Conservation (phyloP, 108 stramenopile species). For the Skeletonema marinoi region DNA sequence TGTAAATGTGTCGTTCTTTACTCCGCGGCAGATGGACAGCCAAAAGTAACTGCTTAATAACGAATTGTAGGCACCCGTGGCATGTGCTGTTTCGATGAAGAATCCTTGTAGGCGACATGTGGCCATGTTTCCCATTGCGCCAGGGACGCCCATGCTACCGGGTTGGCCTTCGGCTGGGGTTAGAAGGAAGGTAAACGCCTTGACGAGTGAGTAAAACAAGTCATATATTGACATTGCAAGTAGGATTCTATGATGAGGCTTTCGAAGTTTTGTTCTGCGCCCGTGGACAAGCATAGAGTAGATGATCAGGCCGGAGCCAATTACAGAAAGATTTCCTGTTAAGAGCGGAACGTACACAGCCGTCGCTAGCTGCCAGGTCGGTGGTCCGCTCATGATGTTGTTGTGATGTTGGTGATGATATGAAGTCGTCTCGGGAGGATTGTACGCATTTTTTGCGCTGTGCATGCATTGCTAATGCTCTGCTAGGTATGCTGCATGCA, state of each 20-base stretch:
- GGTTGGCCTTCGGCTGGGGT: not conserved
- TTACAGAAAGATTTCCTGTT: conserved; percentile 11
- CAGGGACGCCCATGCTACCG: not conserved
- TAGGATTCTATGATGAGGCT: conserved; percentile 9
- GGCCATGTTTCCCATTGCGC: conserved; percentile 15
- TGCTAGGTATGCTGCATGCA: too few relatives aligned
- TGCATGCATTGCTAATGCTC: too few relatives aligned
- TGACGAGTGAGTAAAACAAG: conserved; percentile 2
- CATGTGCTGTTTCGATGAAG: conserved; percentile 7
- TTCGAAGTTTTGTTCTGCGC: not conserved
- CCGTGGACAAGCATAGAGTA: not conserved
- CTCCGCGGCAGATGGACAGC: conserved; percentile 18
- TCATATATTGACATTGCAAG: conserved; percentile 12
- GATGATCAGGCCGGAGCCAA: conserved; percentile 14
- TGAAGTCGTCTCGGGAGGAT: too few relatives aligned
- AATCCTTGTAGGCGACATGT: conserved; percentile 21
- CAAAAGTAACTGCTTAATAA: conserved; percentile 7
- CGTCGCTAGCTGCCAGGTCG: conserved; percentile 1
- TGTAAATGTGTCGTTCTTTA: conserved; percentile 5
- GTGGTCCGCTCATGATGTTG: not conserved
- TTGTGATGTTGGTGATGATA: too few relatives aligned
- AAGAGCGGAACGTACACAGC: conserved; percentile 1
- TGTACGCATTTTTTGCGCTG: too few relatives aligned
- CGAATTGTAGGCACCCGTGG: conserved; percentile 15
- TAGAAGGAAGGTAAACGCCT: conserved; percentile 18